A percentile compares a stretch with the other conserved stretches of the same genome.
Evolutionary conservation across 2,329 filamentous ascomycete species (phyloP).

Genomic region (Fusarium piperis): DNA sequence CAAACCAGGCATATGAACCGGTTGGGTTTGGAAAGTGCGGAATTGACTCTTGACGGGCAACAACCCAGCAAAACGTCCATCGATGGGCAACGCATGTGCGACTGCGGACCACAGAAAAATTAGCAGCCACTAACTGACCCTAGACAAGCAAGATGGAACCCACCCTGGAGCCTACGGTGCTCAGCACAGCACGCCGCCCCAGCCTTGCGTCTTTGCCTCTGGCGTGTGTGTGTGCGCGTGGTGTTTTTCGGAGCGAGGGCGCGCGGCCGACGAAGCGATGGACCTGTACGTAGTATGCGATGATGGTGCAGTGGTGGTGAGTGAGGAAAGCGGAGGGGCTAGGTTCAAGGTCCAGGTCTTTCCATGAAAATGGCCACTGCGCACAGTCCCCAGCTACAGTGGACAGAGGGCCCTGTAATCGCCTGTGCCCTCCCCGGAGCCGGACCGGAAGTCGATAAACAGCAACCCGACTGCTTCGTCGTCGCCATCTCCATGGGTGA

Average conservation of each 20-base stretch:
- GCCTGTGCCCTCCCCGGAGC: neutral
- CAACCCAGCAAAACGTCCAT: neutral
- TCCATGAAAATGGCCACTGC: neutral
- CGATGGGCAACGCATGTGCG: neutral
- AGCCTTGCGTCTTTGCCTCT: neutral
- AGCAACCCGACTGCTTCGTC: neutral
- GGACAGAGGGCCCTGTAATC: neutral
- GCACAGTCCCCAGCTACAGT: neutral
- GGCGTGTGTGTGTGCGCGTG: neutral
- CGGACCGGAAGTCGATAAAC: neutral
- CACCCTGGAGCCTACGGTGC: neutral
- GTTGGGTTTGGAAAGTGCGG: neutral
- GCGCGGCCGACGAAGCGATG: neutral
- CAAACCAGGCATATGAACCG: neutral
- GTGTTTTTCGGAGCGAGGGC: conserved; percentile 4
- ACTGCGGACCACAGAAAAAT: neutral
- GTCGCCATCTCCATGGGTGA: neutral
- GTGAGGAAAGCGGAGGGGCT: neutral
- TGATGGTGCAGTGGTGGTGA: conserved; percentile 2
- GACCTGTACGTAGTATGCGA: neutral
- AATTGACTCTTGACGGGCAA: conserved; percentile 3
- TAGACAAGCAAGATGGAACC: neutral
- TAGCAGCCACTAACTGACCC: neutral
- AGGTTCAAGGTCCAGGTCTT: neutral
- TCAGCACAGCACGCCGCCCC: neutral